Percentiles rank a stretch among this genome's conserved stretches.
Conservation (phyloP, 2,329 filamentous ascomycete species). For the Fusarium caatingaense region DNA sequence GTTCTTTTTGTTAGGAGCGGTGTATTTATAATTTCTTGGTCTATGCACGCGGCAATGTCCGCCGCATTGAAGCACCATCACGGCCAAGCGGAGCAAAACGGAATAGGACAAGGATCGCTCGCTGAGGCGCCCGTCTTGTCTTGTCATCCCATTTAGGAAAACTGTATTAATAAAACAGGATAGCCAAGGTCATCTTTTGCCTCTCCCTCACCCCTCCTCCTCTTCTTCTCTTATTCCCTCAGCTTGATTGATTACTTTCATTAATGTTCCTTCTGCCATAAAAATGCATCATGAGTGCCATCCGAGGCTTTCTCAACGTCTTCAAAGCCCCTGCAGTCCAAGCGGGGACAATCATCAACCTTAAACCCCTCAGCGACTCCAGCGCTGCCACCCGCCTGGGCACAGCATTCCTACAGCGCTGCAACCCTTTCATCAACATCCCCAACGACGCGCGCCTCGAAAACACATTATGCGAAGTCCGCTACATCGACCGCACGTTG, state of each 20-base stretch:
- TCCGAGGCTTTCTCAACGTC: constrained; percentile 28
- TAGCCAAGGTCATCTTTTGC: not conserved
- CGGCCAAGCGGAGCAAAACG: constrained; percentile 29
- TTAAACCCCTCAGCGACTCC: constrained; percentile 19
- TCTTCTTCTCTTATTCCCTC: too few relatives aligned
- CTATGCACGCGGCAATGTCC: constrained; percentile 27
- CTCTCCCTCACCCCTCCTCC: not conserved
- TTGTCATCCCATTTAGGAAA: constrained; percentile 16
- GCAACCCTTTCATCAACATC: constrained; percentile 27
- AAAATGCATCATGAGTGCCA: constrained; percentile 37
- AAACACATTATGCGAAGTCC: constrained; percentile 29
- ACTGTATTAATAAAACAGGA: constrained; percentile 19
- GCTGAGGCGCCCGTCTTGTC: constrained; percentile 15
- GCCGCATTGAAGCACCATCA: constrained; percentile 9
- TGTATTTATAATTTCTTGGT: constrained; percentile 5
- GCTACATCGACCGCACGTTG: constrained; percentile 24
- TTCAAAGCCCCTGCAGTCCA: constrained; percentile 15
- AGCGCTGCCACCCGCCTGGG: constrained; percentile 10
- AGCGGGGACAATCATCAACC: constrained; percentile 4
- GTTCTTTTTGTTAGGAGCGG: not conserved
- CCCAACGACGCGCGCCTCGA: constrained; percentile 23
- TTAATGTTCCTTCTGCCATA: not conserved
- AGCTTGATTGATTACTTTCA: too few relatives aligned
- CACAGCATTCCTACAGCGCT: constrained; percentile 29
- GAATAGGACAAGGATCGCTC: constrained; percentile 20